Conservation (phyloP, 2,329 filamentous ascomycete species). For the Ophiostoma populinum region DNA sequence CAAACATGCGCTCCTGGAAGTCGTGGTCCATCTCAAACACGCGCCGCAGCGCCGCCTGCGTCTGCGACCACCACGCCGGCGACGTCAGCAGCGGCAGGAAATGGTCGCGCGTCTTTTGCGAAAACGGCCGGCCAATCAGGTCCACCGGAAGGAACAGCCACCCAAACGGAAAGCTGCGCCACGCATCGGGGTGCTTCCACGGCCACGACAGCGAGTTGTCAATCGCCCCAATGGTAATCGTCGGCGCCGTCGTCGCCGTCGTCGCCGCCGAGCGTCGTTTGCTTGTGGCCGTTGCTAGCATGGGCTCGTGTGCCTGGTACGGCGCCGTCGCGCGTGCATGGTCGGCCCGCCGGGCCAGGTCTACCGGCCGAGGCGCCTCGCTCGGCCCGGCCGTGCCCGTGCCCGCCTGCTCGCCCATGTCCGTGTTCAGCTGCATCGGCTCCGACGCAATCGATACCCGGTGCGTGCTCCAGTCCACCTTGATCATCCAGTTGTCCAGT, state of each 20-base stretch:
- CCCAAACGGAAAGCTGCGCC: constrained; percentile 84
- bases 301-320: constrained; percentile 66
- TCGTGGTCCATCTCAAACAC: constrained; percentile 87
- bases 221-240: constrained; percentile 74
- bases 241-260: constrained; percentile 30
- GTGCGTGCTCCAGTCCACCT: constrained; percentile 71
- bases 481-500: constrained; percentile 98
- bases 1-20: constrained; percentile 98
- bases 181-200: constrained; percentile 95
- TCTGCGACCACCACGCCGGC: constrained; percentile 93
- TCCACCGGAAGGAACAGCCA: constrained; percentile 97
- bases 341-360: constrained; percentile 28
- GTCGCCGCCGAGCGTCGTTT: too few relatives aligned
- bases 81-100: constrained; percentile 93
- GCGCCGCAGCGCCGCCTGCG: constrained; percentile 66
- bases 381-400: too few relatives aligned
- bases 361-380: constrained; percentile 43
- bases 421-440: constrained; percentile 50
- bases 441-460: constrained; percentile 77
- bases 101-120: constrained; percentile 80
- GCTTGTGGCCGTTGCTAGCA: constrained; percentile 30
- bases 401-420: constrained; percentile 18
- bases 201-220: constrained; percentile 98
- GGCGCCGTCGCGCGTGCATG: constrained; percentile 24
- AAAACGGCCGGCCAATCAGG: constrained; percentile 89